Evolutionary conservation across 106 monocot species (phyloP), one percentile per base, ranked within the genome.

Genomic region (Dioscorea dumetorum): DNA sequence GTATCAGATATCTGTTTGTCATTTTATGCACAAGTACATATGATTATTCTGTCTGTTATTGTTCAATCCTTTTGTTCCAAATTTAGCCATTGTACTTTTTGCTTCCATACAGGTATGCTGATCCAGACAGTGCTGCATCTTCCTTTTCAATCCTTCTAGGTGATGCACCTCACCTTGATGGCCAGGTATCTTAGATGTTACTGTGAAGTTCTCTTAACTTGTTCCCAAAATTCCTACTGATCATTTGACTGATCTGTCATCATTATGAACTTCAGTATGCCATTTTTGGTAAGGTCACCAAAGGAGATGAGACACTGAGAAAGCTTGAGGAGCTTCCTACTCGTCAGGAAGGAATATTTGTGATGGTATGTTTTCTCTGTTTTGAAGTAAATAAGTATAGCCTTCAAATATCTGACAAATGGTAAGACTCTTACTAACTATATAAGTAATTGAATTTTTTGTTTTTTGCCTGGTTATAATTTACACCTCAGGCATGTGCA

Each of bases 81-180:
- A 15, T 18, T 18, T 16, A 54, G 15, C 0, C 12, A 12, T 54
- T 54, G 9, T 54, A 13, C 4, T 19, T 59, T 8, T 56, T 69
- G 23, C 31, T 33, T 79, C 18, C 49, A 4, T 81, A 24, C 64
- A 95, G 95, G 80, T 82, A 88, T 67, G 83, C 91, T 62, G 91
- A 95, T 81, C 95, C 95, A 67, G 73, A 95, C 48, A 95, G 95
- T 70, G 95, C 74, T 11, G 62, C 68, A 19, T 95, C 95, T 66
- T 95, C 95, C 15, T 95, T 95, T 57, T 95, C 95, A 34, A 88
- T 95, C 51, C 95, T 95, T 85, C 80, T 95, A 14, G 95, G 95
- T 17, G 73, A 88, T 71, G 91, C 95, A 23, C 95, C 91, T 71
- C 95, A 95, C 72, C 95, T 95, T 76, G 95, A 95, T 81, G 83